phyloP scores from a whole-genome alignment of 768 basidiomycete genomes.

The Lactifluus echinatus region DNA sequence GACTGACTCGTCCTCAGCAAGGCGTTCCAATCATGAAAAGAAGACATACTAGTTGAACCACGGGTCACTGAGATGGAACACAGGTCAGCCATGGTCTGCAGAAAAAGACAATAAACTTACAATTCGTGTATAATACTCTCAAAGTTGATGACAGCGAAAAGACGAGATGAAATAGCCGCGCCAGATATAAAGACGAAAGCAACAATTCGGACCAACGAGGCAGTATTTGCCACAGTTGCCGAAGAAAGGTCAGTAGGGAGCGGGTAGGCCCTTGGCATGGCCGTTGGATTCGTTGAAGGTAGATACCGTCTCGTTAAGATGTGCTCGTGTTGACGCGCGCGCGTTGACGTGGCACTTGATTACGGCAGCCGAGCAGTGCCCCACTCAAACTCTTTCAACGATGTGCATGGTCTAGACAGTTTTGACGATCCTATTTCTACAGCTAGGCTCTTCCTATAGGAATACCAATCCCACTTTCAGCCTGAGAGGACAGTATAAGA shows the following conservation, averaged over 20 bases:
- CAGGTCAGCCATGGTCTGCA: not conserved
- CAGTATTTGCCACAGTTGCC: constrained; percentile 74
- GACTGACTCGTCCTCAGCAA: constrained; percentile 39
- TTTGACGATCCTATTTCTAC: too few relatives aligned
- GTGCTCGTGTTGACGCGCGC: not conserved
- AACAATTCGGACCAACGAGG: constrained; percentile 83
- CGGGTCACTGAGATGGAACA: constrained; percentile 56
- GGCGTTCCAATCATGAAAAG: not conserved
- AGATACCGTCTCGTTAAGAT: not conserved
- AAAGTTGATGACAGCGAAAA: constrained; percentile 96
- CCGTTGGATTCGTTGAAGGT: constrained; percentile 24
- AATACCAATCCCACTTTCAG: too few relatives aligned
- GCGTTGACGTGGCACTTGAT: constrained; percentile 7
- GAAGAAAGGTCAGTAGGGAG: constrained; percentile 64
- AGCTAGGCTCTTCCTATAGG: too few relatives aligned
- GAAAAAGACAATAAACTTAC: constrained; percentile 40
- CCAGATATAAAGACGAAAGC: constrained; percentile 86
- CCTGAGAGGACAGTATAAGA: too few relatives aligned
- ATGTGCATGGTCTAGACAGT: too few relatives aligned
- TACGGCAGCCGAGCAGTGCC: constrained; percentile 1
- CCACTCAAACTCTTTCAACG: too few relatives aligned
- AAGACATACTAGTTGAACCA: constrained; percentile 96
- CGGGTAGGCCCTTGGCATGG: constrained; percentile 67
- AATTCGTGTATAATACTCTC: constrained; percentile 99
- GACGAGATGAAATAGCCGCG: constrained; percentile 89